phyloP scores from a whole-genome alignment of 2,329 filamentous ascomycete species.

The Botrytis porri region DNA sequence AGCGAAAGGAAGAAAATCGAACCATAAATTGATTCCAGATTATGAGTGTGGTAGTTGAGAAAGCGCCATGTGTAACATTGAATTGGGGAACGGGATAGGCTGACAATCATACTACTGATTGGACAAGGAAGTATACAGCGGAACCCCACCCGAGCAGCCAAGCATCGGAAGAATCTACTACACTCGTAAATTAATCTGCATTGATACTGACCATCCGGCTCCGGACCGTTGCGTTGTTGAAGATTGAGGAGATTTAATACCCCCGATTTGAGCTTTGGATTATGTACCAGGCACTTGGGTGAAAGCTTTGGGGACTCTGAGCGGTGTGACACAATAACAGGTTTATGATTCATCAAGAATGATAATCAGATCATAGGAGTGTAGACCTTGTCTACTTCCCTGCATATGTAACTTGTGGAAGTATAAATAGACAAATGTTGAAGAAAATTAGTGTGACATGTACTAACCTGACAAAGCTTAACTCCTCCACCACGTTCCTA shows the following conservation, averaged over 20 bases:
- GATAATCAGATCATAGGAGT: not conserved
- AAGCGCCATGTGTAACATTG: slow-evolving; percentile 8
- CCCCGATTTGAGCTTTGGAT: not conserved
- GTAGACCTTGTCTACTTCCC: not conserved
- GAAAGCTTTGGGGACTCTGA: not conserved
- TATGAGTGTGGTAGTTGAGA: not conserved
- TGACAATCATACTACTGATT: slow-evolving; percentile 7
- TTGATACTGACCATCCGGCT: not conserved
- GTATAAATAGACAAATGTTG: slow-evolving; percentile 12
- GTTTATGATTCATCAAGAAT: not conserved
- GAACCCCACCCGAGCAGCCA: slow-evolving; percentile 4
- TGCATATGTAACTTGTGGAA: not conserved
- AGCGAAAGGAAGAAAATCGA: not conserved
- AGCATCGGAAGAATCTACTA: not conserved
- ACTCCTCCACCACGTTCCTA: slow-evolving; percentile 59
- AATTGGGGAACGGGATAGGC: not conserved
- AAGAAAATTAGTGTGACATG: slow-evolving; percentile 21
- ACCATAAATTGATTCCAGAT: not conserved
- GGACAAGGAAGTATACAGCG: not conserved
- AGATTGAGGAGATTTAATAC: not conserved
- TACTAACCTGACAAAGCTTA: slow-evolving; percentile 71
- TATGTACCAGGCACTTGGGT: slow-evolving; percentile 8
- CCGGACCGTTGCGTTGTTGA: not conserved
- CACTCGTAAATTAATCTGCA: slow-evolving; percentile 2
- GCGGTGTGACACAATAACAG: not conserved